Conservation (phyloP, 768 basidiomycete species). For the Lentinula sp. region DNA sequence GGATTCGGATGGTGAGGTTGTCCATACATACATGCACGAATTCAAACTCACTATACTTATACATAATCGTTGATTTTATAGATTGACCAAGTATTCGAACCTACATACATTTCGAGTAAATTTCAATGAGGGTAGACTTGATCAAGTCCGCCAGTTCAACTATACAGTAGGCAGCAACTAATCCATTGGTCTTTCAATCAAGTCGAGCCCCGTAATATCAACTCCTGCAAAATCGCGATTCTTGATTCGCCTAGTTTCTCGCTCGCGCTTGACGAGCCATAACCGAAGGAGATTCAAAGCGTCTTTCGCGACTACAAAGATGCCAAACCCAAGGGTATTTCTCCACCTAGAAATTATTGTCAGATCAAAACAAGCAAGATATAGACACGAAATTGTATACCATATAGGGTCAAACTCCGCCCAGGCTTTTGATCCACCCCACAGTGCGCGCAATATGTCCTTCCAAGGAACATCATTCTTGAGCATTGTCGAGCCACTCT, state of each 20-base stretch:
- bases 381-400: conserved; percentile 46
- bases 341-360: conserved; percentile 25
- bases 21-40: no score
- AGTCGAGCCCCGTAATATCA: conserved; percentile 60
- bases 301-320: conserved; percentile 55
- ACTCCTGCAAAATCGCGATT: conserved; percentile 69
- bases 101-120: no score
- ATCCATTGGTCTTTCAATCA: conserved; percentile 28
- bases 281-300: conserved; percentile 61
- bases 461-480: conserved; percentile 18
- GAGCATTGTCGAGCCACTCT: neutral
- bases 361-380: neutral
- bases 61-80: no score
- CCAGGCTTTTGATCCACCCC: conserved; percentile 15
- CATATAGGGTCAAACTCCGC: conserved; percentile 36
- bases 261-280: conserved; percentile 65
- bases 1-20: no score
- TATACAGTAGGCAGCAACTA: no score
- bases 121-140: no score
- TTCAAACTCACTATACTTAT: no score
- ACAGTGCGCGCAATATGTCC: conserved; percentile 28
- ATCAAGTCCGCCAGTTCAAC: no score
- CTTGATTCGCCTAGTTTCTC: conserved; percentile 63
- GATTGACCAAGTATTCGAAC: no score
- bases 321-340: conserved; percentile 40